Evolutionary conservation across 805 yeast genomes (phyloP).

Genomic region (Schwanniomyces pseudopolymorphus): DNA sequence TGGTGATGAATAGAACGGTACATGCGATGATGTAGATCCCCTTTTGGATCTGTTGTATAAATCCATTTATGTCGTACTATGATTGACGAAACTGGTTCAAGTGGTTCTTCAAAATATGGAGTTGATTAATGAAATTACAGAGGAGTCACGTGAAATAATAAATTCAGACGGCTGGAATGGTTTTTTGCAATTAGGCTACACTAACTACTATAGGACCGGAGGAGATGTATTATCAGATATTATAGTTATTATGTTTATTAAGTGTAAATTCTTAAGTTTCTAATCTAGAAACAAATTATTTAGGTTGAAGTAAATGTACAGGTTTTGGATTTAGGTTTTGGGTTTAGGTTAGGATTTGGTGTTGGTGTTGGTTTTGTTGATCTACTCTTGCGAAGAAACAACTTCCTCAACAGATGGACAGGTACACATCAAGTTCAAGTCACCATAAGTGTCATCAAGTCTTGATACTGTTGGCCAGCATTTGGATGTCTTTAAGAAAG

Average conservation of each 20-base stretch:
- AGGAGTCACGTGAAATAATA: background rate
- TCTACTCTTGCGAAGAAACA: constrained; percentile 18
- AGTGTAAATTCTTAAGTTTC: background rate
- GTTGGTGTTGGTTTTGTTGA: too few relatives aligned
- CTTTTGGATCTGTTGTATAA: constrained; percentile 9
- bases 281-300: background rate
- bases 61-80: constrained; percentile 6
- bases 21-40: constrained; percentile 10
- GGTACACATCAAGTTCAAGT: constrained; percentile 86
- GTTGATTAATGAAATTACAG: background rate
- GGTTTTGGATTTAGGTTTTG: background rate
- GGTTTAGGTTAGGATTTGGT: too few relatives aligned
- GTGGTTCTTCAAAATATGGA: background rate
- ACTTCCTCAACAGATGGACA: constrained; percentile 85
- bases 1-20: constrained; percentile 6
- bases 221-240: too few relatives aligned
- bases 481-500: constrained; percentile 69
- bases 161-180: background rate
- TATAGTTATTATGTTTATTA: background rate
- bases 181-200: too few relatives aligned
- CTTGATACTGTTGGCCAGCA: constrained; percentile 96
- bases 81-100: too few relatives aligned
- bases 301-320: background rate
- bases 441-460: constrained; percentile 93
- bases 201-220: too few relatives aligned